These are phyloP conservation scores for Lentinula guzmanii DNA, from an alignment of 768 basidiomycete species.

Conservation along the genomic window DNA sequence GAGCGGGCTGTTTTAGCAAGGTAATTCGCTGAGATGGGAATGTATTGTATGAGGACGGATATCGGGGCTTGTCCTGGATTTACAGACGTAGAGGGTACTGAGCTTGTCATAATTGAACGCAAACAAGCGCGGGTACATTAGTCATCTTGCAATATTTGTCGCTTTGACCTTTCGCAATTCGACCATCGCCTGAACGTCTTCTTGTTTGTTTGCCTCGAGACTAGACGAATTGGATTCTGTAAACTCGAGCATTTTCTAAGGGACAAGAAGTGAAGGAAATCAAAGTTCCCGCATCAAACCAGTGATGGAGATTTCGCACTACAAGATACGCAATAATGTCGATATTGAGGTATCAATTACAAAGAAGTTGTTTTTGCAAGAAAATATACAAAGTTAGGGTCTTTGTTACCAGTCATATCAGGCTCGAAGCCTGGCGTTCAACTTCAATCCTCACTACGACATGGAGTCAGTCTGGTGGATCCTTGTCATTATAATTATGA, in stretches of 20 bases:
- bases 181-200: too few species aligned
- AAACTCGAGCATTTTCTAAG: not conserved
- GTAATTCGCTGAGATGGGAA: not conserved
- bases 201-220: too few species aligned
- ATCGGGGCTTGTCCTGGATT: not conserved
- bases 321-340: not conserved
- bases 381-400: constrained; percentile 1
- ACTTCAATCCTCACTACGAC: too few species aligned
- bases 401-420: not conserved
- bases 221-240: not conserved
- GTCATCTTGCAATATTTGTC: too few species aligned
- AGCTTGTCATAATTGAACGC: not conserved
- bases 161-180: too few species aligned
- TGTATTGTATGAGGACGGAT: not conserved
- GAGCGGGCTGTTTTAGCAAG: not conserved
- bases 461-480: too few species aligned
- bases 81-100: not conserved
- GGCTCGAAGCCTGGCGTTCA: too few species aligned
- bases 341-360: not conserved
- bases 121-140: too few species aligned
- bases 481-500: too few species aligned
- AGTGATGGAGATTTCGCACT: constrained; percentile 5
- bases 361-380: not conserved
- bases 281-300: not conserved
- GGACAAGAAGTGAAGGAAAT: not conserved